Percentiles rank a stretch among this genome's conserved stretches.
Evolutionary conservation across 176 grass and related monocot species (phyloP).

Genomic region (Ampelocalamus luodianensis): DNA sequence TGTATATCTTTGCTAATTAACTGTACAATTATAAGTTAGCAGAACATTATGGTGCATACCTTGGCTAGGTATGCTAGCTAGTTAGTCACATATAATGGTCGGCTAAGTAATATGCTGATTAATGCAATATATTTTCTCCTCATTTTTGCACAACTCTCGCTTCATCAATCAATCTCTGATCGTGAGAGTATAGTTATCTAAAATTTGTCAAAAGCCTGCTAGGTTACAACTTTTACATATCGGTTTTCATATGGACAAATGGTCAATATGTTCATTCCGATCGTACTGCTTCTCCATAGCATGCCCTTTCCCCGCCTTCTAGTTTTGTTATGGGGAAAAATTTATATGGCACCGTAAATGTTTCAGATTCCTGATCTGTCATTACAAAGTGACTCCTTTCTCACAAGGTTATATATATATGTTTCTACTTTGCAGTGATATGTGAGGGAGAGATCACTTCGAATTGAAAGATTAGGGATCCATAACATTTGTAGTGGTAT

Average conservation of each 20-base stretch:
- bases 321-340: too few relatives aligned
- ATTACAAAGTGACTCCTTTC: too few relatives aligned
- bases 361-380: too few relatives aligned
- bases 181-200: neutral
- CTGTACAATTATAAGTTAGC: neutral
- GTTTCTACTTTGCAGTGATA: too few relatives aligned
- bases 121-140: neutral
- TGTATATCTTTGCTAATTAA: neutral
- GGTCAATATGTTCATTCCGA: neutral
- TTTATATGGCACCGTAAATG: too few relatives aligned
- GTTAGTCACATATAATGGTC: neutral
- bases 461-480: too few relatives aligned
- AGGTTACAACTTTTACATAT: neutral
- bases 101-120: neutral
- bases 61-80: too few relatives aligned
- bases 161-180: conserved; percentile 1
- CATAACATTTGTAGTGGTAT: too few relatives aligned
- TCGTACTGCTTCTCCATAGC: too few relatives aligned
- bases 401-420: too few relatives aligned
- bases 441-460: too few relatives aligned
- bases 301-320: too few relatives aligned
- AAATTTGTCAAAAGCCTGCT: neutral
- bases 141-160: neutral
- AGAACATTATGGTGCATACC: neutral
- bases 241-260: neutral